These are phyloP conservation scores for Zymoseptoria pseudotritici DNA, from an alignment of 2,329 filamentous ascomycete genomes.

Conservation along the genomic window DNA sequence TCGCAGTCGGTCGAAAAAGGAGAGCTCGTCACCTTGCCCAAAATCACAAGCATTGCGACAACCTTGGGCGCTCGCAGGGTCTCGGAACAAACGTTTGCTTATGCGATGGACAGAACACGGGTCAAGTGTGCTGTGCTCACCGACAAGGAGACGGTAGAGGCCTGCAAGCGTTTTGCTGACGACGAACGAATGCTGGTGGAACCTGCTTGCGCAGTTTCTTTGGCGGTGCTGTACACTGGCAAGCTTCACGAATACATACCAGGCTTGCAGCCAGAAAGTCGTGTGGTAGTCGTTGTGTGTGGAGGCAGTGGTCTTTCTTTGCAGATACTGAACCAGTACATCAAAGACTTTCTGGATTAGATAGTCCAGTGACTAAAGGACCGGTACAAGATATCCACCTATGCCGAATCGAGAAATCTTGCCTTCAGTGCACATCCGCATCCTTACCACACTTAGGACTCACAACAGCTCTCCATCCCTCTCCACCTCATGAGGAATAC, in stretches of 20 bases:
- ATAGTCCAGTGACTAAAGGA: neutral
- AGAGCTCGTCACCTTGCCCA: slow-evolving; percentile 51
- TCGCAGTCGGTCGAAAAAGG: slow-evolving; percentile 51
- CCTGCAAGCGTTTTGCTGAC: slow-evolving; percentile 69
- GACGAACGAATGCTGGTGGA: slow-evolving; percentile 79
- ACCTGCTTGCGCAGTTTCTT: slow-evolving; percentile 66
- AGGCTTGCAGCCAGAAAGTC: slow-evolving; percentile 50
- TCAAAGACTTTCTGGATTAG: slow-evolving; percentile 30
- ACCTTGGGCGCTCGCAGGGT: slow-evolving; percentile 65
- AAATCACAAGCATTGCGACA: slow-evolving; percentile 68
- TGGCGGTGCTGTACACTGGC: slow-evolving; percentile 33
- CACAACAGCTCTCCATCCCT: neutral
- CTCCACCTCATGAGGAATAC: neutral
- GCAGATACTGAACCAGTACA: slow-evolving; percentile 44
- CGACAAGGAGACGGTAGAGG: slow-evolving; percentile 73
- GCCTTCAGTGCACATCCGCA: no score
- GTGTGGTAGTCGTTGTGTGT: slow-evolving; percentile 75
- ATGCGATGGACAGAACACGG: slow-evolving; percentile 38
- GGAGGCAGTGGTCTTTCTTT: slow-evolving; percentile 51
- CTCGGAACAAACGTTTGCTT: slow-evolving; percentile 59
- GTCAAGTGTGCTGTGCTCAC: slow-evolving; percentile 58
- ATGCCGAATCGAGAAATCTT: neutral
- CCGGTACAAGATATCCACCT: neutral
- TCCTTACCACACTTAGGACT: no score
- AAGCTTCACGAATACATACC: slow-evolving; percentile 61